Evolutionary conservation across 1,139 yeast genomes (phyloP), one percentile per base, ranked within the genome.

Genomic region (Lodderomyces beijingensis): DNA sequence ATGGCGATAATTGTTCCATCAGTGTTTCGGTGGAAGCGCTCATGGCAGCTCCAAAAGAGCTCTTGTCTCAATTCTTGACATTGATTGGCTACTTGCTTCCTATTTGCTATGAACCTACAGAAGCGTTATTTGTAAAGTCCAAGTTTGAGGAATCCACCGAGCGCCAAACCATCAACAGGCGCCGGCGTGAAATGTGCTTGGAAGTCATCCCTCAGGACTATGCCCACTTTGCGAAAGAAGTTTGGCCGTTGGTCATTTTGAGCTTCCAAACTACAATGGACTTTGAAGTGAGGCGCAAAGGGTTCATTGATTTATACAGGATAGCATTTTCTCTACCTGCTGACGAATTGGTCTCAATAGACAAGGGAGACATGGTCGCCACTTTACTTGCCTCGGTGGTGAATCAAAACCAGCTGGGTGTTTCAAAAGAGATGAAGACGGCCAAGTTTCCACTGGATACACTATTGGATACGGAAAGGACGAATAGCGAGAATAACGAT

Each of bases 251-350:
- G n/a, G 54, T 88, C 33, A 59, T 84, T 20, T 78, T 77, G 38
- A 70, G 88, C 12, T 88, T 83, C 50, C 79, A 84, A 28, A 80
- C 94, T 2, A 72, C 93, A 1, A 82, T 85, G 52, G 88, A 85
- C 42, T 71, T 68, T 38, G 74, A 74, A 16, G 65, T 85, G 12
- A 72, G 95, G 37, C 69, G 79, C 36, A 67, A 73, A 34, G 77
- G 77, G 1, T 58, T 86, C 25, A 60, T 79, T 5, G 67, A 77
- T 16, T 50, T 87, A 15, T 59, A 77, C 23, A 70, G 88, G 41
- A 65, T 82, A 14, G 57, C 75, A 25, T 54, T 51, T 27, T 65
- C 66, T 32, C 43, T 43, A 31, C 35, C 45, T 2, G 40, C 39
- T 4, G 42, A 43, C 2, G 57, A 52, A 14, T 43, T 53, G 14